A percentile compares a stretch with the other conserved stretches of the same genome.
phyloP scores from a whole-genome alignment of 768 basidiomycete species.

The Hericium erinaceus region DNA sequence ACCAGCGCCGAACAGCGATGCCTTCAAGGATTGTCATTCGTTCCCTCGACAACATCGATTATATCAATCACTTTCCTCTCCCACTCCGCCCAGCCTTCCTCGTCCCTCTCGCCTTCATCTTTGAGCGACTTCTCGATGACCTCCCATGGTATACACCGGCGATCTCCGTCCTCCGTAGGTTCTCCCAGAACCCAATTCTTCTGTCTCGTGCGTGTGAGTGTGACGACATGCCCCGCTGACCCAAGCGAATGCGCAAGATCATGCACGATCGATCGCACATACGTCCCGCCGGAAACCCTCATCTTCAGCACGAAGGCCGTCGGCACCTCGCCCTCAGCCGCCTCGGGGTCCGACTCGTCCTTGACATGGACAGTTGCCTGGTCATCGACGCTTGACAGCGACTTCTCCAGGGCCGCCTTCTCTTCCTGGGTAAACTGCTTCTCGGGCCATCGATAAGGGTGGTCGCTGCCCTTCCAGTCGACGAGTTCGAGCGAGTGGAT shows the following conservation, averaged over 20 bases:
- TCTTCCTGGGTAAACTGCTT: conserved; percentile 61
- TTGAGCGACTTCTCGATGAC: conserved; percentile 54
- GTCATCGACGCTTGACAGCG: conserved; percentile 44
- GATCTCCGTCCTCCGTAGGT: conserved; percentile 42
- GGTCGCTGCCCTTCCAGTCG: conserved; percentile 71
- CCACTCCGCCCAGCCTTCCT: conserved; percentile 70
- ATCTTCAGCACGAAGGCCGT: conserved; percentile 82
- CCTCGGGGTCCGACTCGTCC: conserved; percentile 24
- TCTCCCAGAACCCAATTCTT: conserved; percentile 57
- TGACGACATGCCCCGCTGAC: conserved; percentile 90
- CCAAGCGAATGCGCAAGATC: conserved; percentile 81
- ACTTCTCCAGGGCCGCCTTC: conserved; percentile 55
- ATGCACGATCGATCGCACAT: conserved; percentile 92
- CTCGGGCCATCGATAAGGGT: conserved; percentile 68
- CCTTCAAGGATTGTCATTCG: background rate
- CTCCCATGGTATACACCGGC: conserved; percentile 63
- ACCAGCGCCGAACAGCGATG: background rate
- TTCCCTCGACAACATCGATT: conserved; percentile 45
- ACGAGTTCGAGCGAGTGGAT: conserved; percentile 74
- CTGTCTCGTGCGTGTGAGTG: conserved; percentile 82
- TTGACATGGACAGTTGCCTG: conserved; percentile 24
- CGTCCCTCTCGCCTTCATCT: conserved; percentile 45
- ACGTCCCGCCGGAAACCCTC: conserved; percentile 94
- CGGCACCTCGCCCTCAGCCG: conserved; percentile 34
- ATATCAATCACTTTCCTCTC: conserved; percentile 69